Base-by-base conservation (phyloP, 257 asterid genomes). In the Echites panduratus region DNA sequence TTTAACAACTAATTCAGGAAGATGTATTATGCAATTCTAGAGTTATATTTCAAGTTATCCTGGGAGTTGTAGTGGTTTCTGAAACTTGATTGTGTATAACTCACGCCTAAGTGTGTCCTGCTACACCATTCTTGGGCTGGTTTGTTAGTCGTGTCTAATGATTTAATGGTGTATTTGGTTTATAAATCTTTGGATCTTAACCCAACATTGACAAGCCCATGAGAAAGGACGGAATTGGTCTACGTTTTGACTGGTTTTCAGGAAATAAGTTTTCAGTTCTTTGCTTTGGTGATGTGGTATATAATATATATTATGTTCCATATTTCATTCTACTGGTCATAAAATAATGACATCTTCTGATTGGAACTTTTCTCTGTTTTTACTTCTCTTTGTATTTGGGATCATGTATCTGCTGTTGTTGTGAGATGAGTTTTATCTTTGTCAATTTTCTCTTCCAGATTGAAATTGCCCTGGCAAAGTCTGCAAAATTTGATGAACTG, bases 381-480 rank as follows among this genome's bases (percentile, higher is more conserved):
- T 32, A 38, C n/a, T n/a, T n/a, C n/a, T n/a, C n/a, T n/a, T n/a
- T n/a, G n/a, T n/a, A n/a, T n/a, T n/a, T n/a, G n/a, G n/a, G n/a
- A n/a, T n/a, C n/a, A n/a, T n/a, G n/a, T n/a, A n/a, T n/a, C n/a
- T n/a, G n/a, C n/a, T n/a, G n/a, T n/a, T n/a, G n/a, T n/a, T n/a
- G n/a, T n/a, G n/a, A n/a, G n/a, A 20, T 35, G 40, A 5, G 61
- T 58, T 59, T 38, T n/a, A 59, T n/a, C 56, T 45, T 49, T 10
- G 74, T 5, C 26, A 67, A 49, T 50, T 27, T 61, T 52, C 32
- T 61, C 20, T 62, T 81, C 24, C 89, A 91, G 95, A 89, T 91
- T 70, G 96, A 89, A 79, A 78, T 91, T 41, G 80, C 84, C 29
- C 85, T 89, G 76, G 95, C 86, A 76, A 91, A 91, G 77, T 85